A percentile compares a stretch with the other conserved stretches of the same genome.
Evolutionary conservation across 2,329 filamentous ascomycete species (phyloP).

Genomic region (Thielaviopsis musarum): DNA sequence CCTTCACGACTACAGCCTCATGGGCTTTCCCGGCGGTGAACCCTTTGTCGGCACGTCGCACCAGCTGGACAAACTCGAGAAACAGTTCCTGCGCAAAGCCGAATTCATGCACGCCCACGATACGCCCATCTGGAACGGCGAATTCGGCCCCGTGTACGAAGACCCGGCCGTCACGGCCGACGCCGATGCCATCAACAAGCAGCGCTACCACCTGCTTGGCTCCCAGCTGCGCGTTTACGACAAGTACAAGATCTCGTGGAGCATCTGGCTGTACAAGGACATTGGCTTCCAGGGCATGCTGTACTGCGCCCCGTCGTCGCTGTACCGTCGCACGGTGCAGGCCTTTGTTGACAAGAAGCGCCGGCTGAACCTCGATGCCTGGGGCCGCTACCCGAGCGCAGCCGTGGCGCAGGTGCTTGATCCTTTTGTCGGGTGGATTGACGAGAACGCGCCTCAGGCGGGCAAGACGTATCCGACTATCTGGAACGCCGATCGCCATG

Average conservation of each 20-base stretch:
- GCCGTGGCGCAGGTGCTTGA: conserved; percentile 21
- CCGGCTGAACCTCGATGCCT: conserved; percentile 34
- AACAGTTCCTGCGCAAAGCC: conserved; percentile 25
- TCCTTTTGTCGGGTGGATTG: conserved; percentile 24
- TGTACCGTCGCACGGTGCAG: conserved; percentile 33
- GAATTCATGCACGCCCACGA: conserved; percentile 25
- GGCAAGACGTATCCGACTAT: conserved; percentile 30
- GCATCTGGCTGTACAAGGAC: conserved; percentile 44
- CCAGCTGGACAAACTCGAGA: conserved; percentile 25
- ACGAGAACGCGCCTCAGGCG: conserved; percentile 26
- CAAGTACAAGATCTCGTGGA: conserved; percentile 31
- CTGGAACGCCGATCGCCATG: conserved; percentile 34
- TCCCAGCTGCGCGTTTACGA: conserved; percentile 25
- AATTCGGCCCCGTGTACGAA: conserved; percentile 35
- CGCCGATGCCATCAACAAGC: conserved; percentile 22
- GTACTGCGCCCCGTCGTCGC: conserved; percentile 26
- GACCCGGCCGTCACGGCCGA: conserved; percentile 20
- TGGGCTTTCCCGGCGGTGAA: conserved; percentile 30
- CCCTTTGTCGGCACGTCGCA: conserved; percentile 24
- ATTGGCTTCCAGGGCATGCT: conserved; percentile 40
- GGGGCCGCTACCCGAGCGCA: conserved; percentile 26
- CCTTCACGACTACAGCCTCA: conserved; percentile 34
- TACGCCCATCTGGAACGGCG: conserved; percentile 31
- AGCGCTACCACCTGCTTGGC: conserved; percentile 25
- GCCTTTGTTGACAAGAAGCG: conserved; percentile 39